Conservation (phyloP, 2,329 filamentous ascomycete species). For the Colletotrichum plurivorum region DNA sequence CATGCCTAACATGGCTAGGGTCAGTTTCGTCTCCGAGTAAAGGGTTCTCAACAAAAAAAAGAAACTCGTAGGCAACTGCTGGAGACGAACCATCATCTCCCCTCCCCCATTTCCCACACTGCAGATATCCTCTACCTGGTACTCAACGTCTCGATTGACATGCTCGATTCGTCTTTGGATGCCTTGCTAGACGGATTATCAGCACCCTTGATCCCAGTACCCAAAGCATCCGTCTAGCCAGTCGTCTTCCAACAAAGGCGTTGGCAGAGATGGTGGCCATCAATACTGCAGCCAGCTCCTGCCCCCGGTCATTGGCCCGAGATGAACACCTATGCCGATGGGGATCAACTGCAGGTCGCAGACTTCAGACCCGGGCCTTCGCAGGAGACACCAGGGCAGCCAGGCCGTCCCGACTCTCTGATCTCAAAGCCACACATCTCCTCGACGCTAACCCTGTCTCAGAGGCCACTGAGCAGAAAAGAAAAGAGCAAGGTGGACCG, state of each 20-base stretch:
- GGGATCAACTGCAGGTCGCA: conserved; percentile 30
- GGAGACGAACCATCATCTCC: conserved; percentile 9
- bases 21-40: conserved; percentile 34
- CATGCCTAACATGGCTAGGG: conserved; percentile 31
- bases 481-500: conserved; percentile 36
- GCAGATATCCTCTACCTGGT: conserved; percentile 22
- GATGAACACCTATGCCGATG: conserved; percentile 16
- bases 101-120: conserved; percentile 5
- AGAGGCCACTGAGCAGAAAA: conserved; percentile 38
- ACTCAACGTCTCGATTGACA: conserved; percentile 14
- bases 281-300: conserved; percentile 8
- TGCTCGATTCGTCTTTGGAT: conserved; percentile 9
- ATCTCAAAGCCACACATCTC: conserved; percentile 23
- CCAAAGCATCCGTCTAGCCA: conserved; percentile 11
- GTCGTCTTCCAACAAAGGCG: conserved; percentile 2
- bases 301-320: conserved; percentile 21
- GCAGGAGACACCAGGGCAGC: conserved; percentile 35
- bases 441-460: conserved; percentile 41
- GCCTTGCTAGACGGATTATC: conserved; percentile 4
- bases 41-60: conserved; percentile 39
- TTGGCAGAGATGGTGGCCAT: conserved; percentile 10
- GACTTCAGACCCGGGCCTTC: conserved; percentile 24
- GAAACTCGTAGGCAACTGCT: conserved; percentile 12
- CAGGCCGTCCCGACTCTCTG: conserved; percentile 29
- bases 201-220: conserved; percentile 33